Percentiles rank a stretch among this genome's conserved stretches.
These are phyloP conservation scores for Voacanga thouarsii DNA, from an alignment of 257 asterid genomes.

Conservation along the genomic window DNA sequence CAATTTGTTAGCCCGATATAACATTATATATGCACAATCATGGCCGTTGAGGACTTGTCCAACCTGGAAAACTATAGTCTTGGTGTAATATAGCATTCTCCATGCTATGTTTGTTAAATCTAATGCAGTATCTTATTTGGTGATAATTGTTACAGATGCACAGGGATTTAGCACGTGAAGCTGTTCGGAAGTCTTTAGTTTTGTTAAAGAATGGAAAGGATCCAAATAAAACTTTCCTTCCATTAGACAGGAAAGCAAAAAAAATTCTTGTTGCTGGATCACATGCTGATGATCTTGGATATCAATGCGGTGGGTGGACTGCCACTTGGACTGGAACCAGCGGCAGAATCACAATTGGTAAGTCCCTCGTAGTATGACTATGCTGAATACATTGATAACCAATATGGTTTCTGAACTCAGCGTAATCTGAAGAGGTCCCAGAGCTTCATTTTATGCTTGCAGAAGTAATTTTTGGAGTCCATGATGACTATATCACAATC, in stretches of 20 bases:
- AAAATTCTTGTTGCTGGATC: slow-evolving; percentile 79
- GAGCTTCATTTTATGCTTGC: background rate
- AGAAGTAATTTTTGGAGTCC: background rate
- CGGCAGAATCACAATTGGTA: slow-evolving; percentile 90
- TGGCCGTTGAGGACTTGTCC: background rate
- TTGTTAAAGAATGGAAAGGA: slow-evolving; percentile 90
- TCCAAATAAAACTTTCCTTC: slow-evolving; percentile 71
- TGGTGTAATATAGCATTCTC: background rate
- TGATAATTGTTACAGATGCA: slow-evolving; percentile 43
- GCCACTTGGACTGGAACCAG: slow-evolving; percentile 78
- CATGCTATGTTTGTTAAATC: background rate
- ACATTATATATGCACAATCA: background rate
- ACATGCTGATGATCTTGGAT: slow-evolving; percentile 98
- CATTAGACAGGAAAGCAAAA: slow-evolving; percentile 69
- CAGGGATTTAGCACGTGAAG: slow-evolving; percentile 76
- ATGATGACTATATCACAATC: background rate
- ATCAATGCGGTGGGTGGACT: slow-evolving; percentile 98
- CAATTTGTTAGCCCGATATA: background rate
- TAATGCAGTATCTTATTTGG: background rate
- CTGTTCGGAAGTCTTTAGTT: slow-evolving; percentile 87
- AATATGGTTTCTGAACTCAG: background rate
- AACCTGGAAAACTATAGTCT: background rate
- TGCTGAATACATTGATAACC: background rate
- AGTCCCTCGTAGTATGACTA: background rate
- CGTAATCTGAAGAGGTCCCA: background rate